Conservation (phyloP, 2,329 filamentous ascomycete species). For the Sclerotinia spermophila region DNA sequence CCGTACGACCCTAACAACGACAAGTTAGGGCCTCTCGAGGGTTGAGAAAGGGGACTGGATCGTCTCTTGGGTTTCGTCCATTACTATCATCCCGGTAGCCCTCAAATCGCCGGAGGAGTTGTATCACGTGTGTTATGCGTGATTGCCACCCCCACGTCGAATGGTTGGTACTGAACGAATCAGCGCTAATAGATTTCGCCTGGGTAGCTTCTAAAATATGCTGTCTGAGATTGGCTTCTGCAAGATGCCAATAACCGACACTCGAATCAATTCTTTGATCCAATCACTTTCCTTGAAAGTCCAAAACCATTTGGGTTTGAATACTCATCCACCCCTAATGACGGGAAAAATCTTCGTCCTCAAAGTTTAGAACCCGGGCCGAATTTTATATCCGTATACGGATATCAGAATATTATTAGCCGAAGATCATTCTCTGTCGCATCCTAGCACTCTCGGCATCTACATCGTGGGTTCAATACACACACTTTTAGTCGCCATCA, state of each 20-base stretch:
- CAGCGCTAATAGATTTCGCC: neutral
- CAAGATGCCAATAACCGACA: neutral
- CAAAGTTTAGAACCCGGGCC: neutral
- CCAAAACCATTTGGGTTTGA: neutral
- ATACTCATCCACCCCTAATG: neutral
- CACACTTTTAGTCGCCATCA: neutral
- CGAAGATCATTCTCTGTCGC: neutral
- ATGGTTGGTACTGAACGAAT: neutral
- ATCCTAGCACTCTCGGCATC: neutral
- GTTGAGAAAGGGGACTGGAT: neutral
- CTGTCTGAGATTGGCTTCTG: neutral
- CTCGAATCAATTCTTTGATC: neutral
- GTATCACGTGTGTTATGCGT: neutral
- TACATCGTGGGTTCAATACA: neutral
- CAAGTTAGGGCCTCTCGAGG: neutral
- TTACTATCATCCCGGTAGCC: neutral
- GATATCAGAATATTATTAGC: neutral
- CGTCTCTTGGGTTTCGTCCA: neutral
- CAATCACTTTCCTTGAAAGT: neutral
- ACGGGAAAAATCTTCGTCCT: neutral
- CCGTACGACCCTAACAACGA: neutral
- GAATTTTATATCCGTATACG: neutral
- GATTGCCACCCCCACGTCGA: constrained; percentile 1
- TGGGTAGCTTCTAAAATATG: neutral
- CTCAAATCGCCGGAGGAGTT: neutral